Conservation (phyloP, 106 monocot species). For the Narthecium ossifragum region DNA sequence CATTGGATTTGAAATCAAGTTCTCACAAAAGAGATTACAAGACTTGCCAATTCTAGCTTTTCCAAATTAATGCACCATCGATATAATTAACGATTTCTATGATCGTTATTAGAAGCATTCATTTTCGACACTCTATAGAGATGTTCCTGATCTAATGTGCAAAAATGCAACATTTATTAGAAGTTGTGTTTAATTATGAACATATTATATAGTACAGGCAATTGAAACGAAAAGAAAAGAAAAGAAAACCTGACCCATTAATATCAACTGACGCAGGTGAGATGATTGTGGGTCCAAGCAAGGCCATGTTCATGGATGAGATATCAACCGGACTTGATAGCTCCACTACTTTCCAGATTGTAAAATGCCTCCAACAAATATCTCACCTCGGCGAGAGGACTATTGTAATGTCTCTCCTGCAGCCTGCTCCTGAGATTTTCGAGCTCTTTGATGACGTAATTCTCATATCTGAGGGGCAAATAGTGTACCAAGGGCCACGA, state of each 20-base stretch:
- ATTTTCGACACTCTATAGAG: too few species aligned
- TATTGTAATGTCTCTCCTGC: slow-evolving; percentile 66
- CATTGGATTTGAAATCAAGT: too few species aligned
- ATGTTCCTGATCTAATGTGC: too few species aligned
- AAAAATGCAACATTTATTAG: slow-evolving; percentile 1
- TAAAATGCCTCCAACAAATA: slow-evolving; percentile 60
- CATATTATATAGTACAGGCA: too few species aligned
- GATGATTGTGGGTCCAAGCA: slow-evolving; percentile 78
- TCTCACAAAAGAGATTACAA: too few species aligned
- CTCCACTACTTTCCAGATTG: slow-evolving; percentile 74
- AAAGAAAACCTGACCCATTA: too few species aligned
- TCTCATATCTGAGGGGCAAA: slow-evolving; percentile 59
- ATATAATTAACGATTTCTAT: too few species aligned
- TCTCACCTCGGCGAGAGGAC: slow-evolving; percentile 62
- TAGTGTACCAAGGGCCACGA: slow-evolving; percentile 75
- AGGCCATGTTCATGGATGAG: slow-evolving; percentile 72
- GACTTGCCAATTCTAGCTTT: too few species aligned
- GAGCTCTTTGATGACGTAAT: slow-evolving; percentile 72
- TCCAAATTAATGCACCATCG: too few species aligned
- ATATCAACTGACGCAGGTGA: slow-evolving; percentile 33
- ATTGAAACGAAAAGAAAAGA: too few species aligned
- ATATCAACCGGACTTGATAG: slow-evolving; percentile 87
- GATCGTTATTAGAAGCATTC: too few species aligned
- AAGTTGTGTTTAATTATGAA: background rate
- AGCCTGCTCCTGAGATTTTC: slow-evolving; percentile 79